Evolutionary conservation across 73 alveolate genomes (phyloP).

Genomic region (Tetrahymena thermophila): DNA sequence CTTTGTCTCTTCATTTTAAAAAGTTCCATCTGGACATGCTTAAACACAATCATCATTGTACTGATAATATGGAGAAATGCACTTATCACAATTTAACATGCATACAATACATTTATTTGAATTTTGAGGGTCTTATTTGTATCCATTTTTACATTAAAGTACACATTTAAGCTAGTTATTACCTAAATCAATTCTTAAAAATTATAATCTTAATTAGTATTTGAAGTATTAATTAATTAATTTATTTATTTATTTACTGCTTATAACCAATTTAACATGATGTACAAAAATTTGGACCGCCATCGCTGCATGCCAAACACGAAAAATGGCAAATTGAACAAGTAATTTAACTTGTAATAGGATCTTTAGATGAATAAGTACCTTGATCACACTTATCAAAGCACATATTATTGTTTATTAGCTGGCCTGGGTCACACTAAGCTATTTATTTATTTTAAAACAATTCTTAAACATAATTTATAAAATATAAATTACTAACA

Average conservation of each 20-base stretch:
- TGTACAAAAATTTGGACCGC: background rate
- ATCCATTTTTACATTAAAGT: background rate
- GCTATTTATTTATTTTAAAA: background rate
- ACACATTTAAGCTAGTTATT: background rate
- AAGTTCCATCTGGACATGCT: background rate
- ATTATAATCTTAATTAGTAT: too few relatives aligned
- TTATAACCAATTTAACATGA: background rate
- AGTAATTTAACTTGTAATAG: background rate
- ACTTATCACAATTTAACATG: background rate
- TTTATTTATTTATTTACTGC: background rate
- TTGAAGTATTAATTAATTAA: background rate
- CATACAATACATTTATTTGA: background rate
- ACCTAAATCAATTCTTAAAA: background rate
- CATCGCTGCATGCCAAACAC: background rate
- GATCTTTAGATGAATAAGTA: background rate
- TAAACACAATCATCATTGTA: background rate
- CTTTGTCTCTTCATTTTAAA: background rate
- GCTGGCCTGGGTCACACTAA: background rate
- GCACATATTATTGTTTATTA: background rate
- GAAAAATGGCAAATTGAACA: background rate
- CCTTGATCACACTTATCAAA: background rate
- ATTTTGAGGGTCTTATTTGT: background rate
- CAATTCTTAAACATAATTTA: too few relatives aligned
- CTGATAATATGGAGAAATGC: background rate
- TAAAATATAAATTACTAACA: background rate